Conservation (phyloP, 306 rosid genomes). For the Comarum palustre region DNA sequence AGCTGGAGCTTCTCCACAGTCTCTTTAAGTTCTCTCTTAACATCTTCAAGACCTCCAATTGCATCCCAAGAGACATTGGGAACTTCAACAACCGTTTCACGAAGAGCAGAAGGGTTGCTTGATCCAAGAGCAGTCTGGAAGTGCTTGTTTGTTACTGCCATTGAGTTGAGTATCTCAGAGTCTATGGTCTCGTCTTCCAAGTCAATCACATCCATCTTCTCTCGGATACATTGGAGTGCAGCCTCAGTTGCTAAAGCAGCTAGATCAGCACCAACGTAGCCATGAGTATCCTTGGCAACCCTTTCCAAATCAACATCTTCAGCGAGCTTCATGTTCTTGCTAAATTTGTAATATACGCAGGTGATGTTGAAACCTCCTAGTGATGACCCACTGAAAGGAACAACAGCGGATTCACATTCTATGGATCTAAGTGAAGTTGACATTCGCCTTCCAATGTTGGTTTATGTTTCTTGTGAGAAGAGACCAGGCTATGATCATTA, state of each 20-base stretch:
- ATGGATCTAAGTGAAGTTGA: conserved; percentile 57
- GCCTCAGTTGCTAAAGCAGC: conserved; percentile 31
- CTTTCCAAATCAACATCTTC: conserved; percentile 25
- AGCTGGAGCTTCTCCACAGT: no score
- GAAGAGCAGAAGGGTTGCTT: conserved; percentile 13
- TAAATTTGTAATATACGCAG: conserved; percentile 34
- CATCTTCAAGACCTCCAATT: conserved; percentile 35
- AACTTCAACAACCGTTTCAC: conserved; percentile 33
- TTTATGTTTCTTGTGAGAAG: conserved; percentile 72
- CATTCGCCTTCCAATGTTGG: conserved; percentile 80
- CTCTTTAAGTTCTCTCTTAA: conserved; percentile 33
- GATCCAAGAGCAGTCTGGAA: conserved; percentile 16
- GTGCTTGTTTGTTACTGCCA: conserved; percentile 23
- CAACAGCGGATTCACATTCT: conserved; percentile 41
- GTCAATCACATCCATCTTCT: conserved; percentile 14
- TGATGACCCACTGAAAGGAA: conserved; percentile 51
- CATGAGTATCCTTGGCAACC: neutral
- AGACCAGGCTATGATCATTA: conserved; percentile 86
- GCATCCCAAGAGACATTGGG: conserved; percentile 34
- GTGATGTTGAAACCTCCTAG: conserved; percentile 72
- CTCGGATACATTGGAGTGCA: conserved; percentile 26
- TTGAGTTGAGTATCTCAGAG: conserved; percentile 21
- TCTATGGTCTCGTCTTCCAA: conserved; percentile 25
- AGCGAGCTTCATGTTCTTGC: conserved; percentile 9
- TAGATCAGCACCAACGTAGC: conserved; percentile 29